These are phyloP conservation scores for Neonectria ditissima DNA, from an alignment of 2,329 filamentous ascomycete species.

Conservation along the genomic window DNA sequence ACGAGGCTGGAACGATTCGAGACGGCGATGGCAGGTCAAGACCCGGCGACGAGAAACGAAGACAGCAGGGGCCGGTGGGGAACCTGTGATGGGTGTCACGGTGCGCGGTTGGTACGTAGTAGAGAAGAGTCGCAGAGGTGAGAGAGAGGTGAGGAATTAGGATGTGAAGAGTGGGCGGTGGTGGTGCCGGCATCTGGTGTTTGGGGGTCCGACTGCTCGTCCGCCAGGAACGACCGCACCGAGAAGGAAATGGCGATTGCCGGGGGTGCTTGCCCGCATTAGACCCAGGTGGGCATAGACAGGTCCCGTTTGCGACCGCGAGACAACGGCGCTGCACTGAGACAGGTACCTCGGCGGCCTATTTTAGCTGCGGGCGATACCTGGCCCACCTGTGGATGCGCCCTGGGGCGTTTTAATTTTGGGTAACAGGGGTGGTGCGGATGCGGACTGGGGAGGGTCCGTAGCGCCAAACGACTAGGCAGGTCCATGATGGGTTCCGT, in stretches of 20 bases:
- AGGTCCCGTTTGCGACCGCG: slow-evolving; percentile 32
- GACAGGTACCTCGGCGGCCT: slow-evolving; percentile 27
- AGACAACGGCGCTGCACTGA: slow-evolving; percentile 21
- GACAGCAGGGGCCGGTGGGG: not conserved
- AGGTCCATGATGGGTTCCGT: not conserved
- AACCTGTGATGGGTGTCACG: not conserved
- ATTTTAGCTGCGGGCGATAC: slow-evolving; percentile 30
- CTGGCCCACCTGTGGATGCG: slow-evolving; percentile 25
- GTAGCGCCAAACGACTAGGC: slow-evolving; percentile 10
- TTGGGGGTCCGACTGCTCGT: slow-evolving; percentile 40
- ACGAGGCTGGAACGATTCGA: slow-evolving; percentile 11
- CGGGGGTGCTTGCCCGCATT: slow-evolving; percentile 31
- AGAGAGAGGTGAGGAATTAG: slow-evolving; percentile 25
- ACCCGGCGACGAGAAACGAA: not conserved
- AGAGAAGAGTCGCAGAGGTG: slow-evolving; percentile 15
- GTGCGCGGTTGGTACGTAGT: not conserved
- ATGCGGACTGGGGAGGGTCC: slow-evolving; percentile 34
- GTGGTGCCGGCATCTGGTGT: slow-evolving; percentile 41
- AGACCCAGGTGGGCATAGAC: slow-evolving; percentile 28
- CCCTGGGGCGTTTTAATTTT: slow-evolving; percentile 44
- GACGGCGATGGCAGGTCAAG: not conserved
- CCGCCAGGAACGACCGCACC: slow-evolving; percentile 31
- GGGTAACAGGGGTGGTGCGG: slow-evolving; percentile 44
- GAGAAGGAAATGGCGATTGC: slow-evolving; percentile 42
- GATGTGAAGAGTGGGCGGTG: slow-evolving; percentile 37